phyloP scores from a whole-genome alignment of 768 basidiomycete species.

The Lentinula detonsa region DNA sequence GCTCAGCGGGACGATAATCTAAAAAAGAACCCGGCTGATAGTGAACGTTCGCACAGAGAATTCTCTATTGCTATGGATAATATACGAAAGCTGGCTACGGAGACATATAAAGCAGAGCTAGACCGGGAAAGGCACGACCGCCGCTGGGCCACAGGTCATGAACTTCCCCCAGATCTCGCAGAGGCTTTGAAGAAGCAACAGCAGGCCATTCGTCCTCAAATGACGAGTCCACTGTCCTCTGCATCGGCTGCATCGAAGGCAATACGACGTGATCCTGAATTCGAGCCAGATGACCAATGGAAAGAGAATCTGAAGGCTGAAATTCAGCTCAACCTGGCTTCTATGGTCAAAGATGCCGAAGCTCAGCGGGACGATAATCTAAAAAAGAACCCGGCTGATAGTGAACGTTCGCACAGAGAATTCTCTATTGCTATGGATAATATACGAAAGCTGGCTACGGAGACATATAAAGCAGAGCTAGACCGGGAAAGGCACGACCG shows the following conservation, averaged over 20 bases:
- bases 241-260: constrained; percentile 4
- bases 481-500: constrained; percentile 44
- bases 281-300: constrained; percentile 5
- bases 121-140: too few relatives aligned
- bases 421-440: constrained; percentile 34
- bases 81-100: too few relatives aligned
- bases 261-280: neutral
- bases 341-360: constrained; percentile 33
- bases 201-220: too few relatives aligned
- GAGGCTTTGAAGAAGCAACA: too few relatives aligned
- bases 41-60: too few relatives aligned
- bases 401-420: constrained; percentile 31
- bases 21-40: too few relatives aligned
- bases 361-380: constrained; percentile 49
- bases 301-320: constrained; percentile 3
- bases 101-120: too few relatives aligned
- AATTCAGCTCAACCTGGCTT: neutral
- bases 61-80: too few relatives aligned
- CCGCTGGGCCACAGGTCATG: too few relatives aligned
- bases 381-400: constrained; percentile 30
- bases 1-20: too few relatives aligned
- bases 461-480: constrained; percentile 37
- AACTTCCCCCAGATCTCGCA: too few relatives aligned
- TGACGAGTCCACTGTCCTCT: constrained; percentile 3
- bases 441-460: constrained; percentile 38